Percentiles rank a stretch among this genome's conserved stretches.
phyloP scores from a whole-genome alignment of 352 stramenopile genomes.

The Pythium dissimile region DNA sequence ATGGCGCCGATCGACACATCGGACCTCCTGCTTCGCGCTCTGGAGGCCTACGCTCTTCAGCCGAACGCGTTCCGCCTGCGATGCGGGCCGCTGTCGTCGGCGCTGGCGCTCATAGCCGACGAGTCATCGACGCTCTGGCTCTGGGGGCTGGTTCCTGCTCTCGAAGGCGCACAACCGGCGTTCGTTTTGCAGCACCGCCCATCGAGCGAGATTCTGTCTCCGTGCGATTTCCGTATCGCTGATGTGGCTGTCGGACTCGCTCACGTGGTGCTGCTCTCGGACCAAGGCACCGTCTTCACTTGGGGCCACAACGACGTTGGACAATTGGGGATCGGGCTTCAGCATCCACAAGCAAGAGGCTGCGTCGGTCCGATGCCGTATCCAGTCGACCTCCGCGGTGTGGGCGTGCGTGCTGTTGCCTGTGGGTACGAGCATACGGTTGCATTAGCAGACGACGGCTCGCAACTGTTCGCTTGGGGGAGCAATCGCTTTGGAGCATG shows the following conservation, averaged over 20 bases:
- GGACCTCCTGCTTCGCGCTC: slow-evolving; percentile 8
- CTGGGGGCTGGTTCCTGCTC: slow-evolving; percentile 6
- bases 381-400: slow-evolving; percentile 28
- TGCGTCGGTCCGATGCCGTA: slow-evolving; percentile 11
- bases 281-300: slow-evolving; percentile 28
- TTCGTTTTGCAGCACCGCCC: slow-evolving; percentile 11
- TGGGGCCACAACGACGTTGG: slow-evolving; percentile 32
- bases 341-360: background rate
- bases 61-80: slow-evolving; percentile 11
- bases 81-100: slow-evolving; percentile 36
- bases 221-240: slow-evolving; percentile 10
- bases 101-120: slow-evolving; percentile 2
- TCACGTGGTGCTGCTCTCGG: slow-evolving; percentile 29
- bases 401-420: slow-evolving; percentile 16
- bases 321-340: slow-evolving; percentile 33
- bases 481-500: slow-evolving; percentile 36
- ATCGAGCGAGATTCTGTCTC: slow-evolving; percentile 17
- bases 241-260: slow-evolving; percentile 28
- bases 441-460: slow-evolving; percentile 19
- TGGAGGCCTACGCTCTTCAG: background rate
- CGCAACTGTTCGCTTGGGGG: slow-evolving; percentile 33
- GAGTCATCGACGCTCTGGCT: background rate
- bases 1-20: slow-evolving; percentile 23
- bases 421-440: slow-evolving; percentile 39
- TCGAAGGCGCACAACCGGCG: background rate